Conservation (phyloP, 2,329 filamentous ascomycete genomes). For the Fusarium sp. region DNA sequence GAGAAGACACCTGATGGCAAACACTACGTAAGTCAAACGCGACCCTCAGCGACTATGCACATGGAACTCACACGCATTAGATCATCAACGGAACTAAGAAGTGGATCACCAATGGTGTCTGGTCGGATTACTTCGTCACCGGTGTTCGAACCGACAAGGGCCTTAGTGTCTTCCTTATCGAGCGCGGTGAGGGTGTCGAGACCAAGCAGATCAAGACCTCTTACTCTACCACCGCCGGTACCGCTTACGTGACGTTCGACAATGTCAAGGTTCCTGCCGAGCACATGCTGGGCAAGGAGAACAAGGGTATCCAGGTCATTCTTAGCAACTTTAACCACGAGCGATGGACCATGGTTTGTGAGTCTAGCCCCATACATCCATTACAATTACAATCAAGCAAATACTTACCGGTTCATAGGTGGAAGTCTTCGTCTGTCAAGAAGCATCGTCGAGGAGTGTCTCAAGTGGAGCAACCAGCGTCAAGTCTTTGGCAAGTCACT, state of each 20-base stretch:
- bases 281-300: slow-evolving; percentile 82
- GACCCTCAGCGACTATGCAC: neutral
- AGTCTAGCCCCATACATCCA: slow-evolving; percentile 42
- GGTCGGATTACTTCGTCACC: slow-evolving; percentile 84
- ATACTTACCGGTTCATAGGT: slow-evolving; percentile 48
- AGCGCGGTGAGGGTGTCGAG: slow-evolving; percentile 79
- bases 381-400: neutral
- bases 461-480: slow-evolving; percentile 91
- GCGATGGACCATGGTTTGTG: slow-evolving; percentile 79
- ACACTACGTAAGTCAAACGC: slow-evolving; percentile 67
- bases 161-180: slow-evolving; percentile 80
- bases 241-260: slow-evolving; percentile 84
- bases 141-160: slow-evolving; percentile 84
- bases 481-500: slow-evolving; percentile 86
- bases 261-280: slow-evolving; percentile 86
- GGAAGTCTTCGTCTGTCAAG: slow-evolving; percentile 74
- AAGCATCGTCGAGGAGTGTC: slow-evolving; percentile 81
- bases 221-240: slow-evolving; percentile 83
- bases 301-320: slow-evolving; percentile 88
- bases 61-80: slow-evolving; percentile 38
- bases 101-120: slow-evolving; percentile 87
- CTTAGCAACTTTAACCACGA: slow-evolving; percentile 92
- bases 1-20: slow-evolving; percentile 80
- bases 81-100: slow-evolving; percentile 82
- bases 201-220: slow-evolving; percentile 83